Conservation (phyloP, 352 stramenopile genomes). For the Globisporangium nagaii region DNA sequence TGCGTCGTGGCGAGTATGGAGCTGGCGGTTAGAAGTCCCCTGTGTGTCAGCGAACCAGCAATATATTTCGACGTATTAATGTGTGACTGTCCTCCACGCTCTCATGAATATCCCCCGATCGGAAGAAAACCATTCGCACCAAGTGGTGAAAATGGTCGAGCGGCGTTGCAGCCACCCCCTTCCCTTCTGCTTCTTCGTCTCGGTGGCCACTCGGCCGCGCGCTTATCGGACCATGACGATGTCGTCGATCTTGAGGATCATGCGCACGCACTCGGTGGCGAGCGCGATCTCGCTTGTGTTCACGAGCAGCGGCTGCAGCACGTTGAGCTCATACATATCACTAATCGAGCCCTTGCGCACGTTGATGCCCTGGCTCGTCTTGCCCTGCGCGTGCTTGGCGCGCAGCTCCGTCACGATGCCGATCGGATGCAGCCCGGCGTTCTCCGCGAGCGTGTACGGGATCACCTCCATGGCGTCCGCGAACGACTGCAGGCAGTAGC, state of each 20-base stretch:
- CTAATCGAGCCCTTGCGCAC: slow-evolving; percentile 94
- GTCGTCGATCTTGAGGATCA: slow-evolving; percentile 99
- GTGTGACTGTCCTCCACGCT: not conserved
- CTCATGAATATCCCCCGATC: not conserved
- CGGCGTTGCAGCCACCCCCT: too few relatives aligned
- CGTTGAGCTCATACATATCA: slow-evolving; percentile 98
- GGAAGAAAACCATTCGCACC: too few relatives aligned
- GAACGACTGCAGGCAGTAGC: slow-evolving; percentile 97
- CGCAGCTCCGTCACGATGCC: slow-evolving; percentile 97
- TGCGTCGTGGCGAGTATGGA: not conserved
- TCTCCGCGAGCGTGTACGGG: slow-evolving; percentile 99
- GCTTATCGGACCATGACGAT: slow-evolving; percentile 95
- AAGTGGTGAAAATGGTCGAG: too few relatives aligned
- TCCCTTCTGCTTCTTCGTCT: not conserved
- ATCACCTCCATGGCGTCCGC: slow-evolving; percentile 98
- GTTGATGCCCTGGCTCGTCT: slow-evolving; percentile 94
- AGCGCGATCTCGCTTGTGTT: slow-evolving; percentile 96
- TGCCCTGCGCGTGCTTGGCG: slow-evolving; percentile 91
- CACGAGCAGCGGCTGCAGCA: slow-evolving; percentile 98
- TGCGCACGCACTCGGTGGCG: slow-evolving; percentile 97
- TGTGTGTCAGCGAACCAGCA: slow-evolving; percentile 1
- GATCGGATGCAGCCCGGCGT: slow-evolving; percentile 98
- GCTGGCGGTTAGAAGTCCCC: not conserved
- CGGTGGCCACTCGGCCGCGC: too few relatives aligned
- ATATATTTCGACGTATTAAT: slow-evolving; percentile 12